Percentiles rank a stretch among this genome's conserved stretches.
Conservation (phyloP, 495 filamentous ascomycete genomes). For the Amphirosellinia nigrospora region DNA sequence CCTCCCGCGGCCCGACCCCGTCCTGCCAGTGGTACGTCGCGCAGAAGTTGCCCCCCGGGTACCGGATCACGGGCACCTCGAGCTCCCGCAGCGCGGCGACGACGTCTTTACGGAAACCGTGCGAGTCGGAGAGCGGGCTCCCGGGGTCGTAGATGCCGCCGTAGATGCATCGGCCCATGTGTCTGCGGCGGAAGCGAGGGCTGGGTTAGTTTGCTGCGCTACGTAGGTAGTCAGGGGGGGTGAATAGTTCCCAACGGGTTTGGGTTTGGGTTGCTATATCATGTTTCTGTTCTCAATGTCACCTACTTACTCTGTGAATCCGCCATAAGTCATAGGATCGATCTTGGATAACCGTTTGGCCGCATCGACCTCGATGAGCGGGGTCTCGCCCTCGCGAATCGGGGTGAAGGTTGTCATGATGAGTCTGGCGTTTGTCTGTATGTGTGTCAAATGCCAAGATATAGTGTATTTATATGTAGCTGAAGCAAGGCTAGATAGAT, state of each 20-base stretch:
- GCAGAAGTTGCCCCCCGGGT: constrained; percentile 81
- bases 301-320: constrained; percentile 70
- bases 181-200: constrained; percentile 53
- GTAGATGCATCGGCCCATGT: constrained; percentile 86
- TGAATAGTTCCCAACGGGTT: not conserved
- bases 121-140: constrained; percentile 70
- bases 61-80: constrained; percentile 74
- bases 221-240: too few relatives aligned
- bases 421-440: not conserved
- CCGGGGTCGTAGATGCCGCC: constrained; percentile 81
- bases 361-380: constrained; percentile 66
- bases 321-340: constrained; percentile 75
- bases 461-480: not conserved
- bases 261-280: not conserved
- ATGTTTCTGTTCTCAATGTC: not conserved
- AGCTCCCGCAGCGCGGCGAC: constrained; percentile 71
- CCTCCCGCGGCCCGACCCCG: constrained; percentile 72
- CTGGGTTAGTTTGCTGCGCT: not conserved
- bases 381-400: constrained; percentile 60
- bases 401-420: constrained; percentile 74
- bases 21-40: constrained; percentile 86
- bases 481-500: too few relatives aligned
- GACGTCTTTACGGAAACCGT: constrained; percentile 79
- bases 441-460: not conserved
- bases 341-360: constrained; percentile 68